Evolutionary conservation across 2,329 filamentous ascomycete genomes (phyloP).

Genomic region (Talaromyces rugulosus): DNA sequence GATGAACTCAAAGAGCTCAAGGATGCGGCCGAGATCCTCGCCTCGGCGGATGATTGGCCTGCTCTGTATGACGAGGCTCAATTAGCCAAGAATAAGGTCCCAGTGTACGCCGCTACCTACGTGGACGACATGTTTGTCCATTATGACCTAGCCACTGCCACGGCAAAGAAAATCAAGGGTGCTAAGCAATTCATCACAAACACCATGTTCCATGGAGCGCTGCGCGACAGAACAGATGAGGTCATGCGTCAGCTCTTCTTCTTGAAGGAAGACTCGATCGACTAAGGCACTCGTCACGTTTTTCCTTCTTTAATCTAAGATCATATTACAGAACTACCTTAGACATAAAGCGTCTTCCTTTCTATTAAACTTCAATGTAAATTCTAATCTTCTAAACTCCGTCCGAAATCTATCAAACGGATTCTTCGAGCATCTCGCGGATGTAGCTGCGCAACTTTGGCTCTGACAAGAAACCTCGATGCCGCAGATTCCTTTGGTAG

Average conservation of each 20-base stretch:
- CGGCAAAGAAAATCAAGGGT: constrained; percentile 68
- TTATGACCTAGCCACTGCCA: constrained; percentile 66
- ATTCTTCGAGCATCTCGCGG: constrained; percentile 50
- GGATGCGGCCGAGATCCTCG: constrained; percentile 67
- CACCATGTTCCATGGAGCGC: constrained; percentile 77
- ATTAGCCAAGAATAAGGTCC: constrained; percentile 72
- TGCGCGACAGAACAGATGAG: constrained; percentile 69
- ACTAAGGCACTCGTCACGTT: constrained; percentile 33
- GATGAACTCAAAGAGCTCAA: constrained; percentile 67
- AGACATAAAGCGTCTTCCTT: background rate
- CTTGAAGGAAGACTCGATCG: constrained; percentile 66
- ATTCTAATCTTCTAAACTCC: constrained; percentile 25
- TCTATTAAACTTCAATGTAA: background rate
- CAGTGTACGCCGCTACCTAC: constrained; percentile 79
- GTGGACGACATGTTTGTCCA: constrained; percentile 93
- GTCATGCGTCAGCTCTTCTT: constrained; percentile 72
- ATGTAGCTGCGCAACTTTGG: constrained; percentile 54
- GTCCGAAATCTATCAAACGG: constrained; percentile 52
- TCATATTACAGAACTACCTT: background rate
- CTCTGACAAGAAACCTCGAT: constrained; percentile 50
- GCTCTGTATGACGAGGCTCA: constrained; percentile 70
- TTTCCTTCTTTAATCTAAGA: background rate
- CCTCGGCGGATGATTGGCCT: constrained; percentile 66
- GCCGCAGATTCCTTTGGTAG: constrained; percentile 49
- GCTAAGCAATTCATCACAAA: constrained; percentile 84